These are phyloP conservation scores for Venturia nashicola DNA, from an alignment of 2,329 filamentous ascomycete species.

Conservation along the genomic window DNA sequence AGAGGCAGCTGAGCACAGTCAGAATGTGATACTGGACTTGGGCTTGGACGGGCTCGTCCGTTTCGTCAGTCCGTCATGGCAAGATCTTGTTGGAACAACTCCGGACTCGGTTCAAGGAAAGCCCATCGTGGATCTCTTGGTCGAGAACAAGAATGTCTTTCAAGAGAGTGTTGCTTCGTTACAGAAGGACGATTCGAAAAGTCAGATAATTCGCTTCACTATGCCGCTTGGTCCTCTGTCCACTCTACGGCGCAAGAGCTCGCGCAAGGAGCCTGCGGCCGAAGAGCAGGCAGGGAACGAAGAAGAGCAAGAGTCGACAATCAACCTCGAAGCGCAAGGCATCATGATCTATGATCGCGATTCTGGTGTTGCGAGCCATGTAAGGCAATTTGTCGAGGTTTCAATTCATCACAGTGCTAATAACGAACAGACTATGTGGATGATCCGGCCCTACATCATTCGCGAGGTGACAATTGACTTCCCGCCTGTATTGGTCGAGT, in stretches of 20 bases:
- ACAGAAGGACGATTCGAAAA: slow-evolving; percentile 84
- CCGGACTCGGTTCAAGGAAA: slow-evolving; percentile 62
- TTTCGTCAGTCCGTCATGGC: slow-evolving; percentile 96
- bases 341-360: slow-evolving; percentile 95
- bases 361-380: slow-evolving; percentile 79
- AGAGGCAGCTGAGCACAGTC: slow-evolving; percentile 87
- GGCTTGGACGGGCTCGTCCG: slow-evolving; percentile 81
- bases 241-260: slow-evolving; percentile 37
- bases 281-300: slow-evolving; percentile 21
- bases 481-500: slow-evolving; percentile 78
- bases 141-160: slow-evolving; percentile 63
- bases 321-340: slow-evolving; percentile 87
- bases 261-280: neutral
- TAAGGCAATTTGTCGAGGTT: slow-evolving; percentile 35
- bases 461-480: slow-evolving; percentile 94
- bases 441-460: slow-evolving; percentile 84
- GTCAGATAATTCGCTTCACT: slow-evolving; percentile 76
- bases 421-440: slow-evolving; percentile 85
- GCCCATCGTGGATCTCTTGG: slow-evolving; percentile 68
- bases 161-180: slow-evolving; percentile 75
- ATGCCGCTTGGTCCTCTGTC: slow-evolving; percentile 59
- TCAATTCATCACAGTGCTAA: neutral
- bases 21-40: slow-evolving; percentile 92
- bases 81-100: slow-evolving; percentile 75
- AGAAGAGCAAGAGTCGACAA: slow-evolving; percentile 37